Evolutionary conservation across 306 rosid genomes (phyloP).

Genomic region (Cyamopsis tetragonoloba): DNA sequence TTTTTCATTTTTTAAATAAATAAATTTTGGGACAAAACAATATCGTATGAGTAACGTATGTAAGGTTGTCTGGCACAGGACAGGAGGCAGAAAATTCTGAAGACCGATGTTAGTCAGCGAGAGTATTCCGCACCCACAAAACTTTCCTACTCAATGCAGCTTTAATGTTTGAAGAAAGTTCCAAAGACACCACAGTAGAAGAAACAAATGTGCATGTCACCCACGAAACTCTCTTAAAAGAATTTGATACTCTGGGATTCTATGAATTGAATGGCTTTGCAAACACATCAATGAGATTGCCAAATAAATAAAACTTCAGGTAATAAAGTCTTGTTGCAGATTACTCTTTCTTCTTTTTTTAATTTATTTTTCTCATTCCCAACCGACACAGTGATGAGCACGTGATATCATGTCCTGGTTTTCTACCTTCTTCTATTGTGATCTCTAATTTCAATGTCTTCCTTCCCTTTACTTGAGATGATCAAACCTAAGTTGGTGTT

Average conservation of each 20-base stretch:
- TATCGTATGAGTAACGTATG: constrained; percentile 1
- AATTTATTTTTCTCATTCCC: background rate
- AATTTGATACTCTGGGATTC: constrained; percentile 12
- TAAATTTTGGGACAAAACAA: background rate
- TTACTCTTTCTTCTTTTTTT: constrained; percentile 14
- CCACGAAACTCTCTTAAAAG: constrained; percentile 22
- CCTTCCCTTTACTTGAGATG: constrained; percentile 13
- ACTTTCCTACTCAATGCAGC: constrained; percentile 20
- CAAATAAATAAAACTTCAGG: constrained; percentile 35
- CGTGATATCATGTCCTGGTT: constrained; percentile 15
- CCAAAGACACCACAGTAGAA: constrained; percentile 22
- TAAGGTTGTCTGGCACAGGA: constrained; percentile 10
- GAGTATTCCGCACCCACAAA: constrained; percentile 23
- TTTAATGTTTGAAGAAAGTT: constrained; percentile 29
- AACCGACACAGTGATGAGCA: constrained; percentile 12
- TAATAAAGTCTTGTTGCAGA: constrained; percentile 21
- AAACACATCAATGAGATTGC: constrained; percentile 18
- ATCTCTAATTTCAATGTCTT: background rate
- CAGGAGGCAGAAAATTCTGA: constrained; percentile 34
- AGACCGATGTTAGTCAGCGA: constrained; percentile 34
- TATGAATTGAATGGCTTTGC: constrained; percentile 22
- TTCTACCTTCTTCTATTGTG: constrained; percentile 23
- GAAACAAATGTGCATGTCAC: constrained; percentile 33
- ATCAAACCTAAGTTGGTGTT: constrained; percentile 8
- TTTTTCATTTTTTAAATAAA: background rate